These are phyloP conservation scores for Lactarius indigo DNA, from an alignment of 768 basidiomycete genomes.

Conservation along the genomic window DNA sequence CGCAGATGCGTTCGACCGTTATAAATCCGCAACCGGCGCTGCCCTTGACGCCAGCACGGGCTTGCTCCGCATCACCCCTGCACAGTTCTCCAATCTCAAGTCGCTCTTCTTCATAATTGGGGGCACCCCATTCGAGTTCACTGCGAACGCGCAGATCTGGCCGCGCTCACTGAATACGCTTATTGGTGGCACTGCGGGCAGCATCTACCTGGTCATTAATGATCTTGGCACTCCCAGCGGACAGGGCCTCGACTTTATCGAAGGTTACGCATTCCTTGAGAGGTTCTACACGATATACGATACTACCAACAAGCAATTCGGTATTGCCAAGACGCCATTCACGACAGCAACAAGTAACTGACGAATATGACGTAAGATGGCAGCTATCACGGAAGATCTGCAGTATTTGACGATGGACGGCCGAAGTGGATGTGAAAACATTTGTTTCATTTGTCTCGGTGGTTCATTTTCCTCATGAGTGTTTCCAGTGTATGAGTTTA, in stretches of 20 bases:
- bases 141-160: conserved; percentile 35
- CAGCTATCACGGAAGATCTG: neutral
- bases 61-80: neutral
- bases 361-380: neutral
- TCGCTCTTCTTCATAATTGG: conserved; percentile 55
- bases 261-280: conserved; percentile 36
- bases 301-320: conserved; percentile 32
- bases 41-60: conserved; percentile 27
- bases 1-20: conserved; percentile 33
- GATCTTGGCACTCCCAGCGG: conserved; percentile 31
- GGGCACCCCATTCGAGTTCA: conserved; percentile 43
- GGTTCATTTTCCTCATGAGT: neutral
- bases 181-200: conserved; percentile 30
- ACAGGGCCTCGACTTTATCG: conserved; percentile 38
- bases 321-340: conserved; percentile 35
- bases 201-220: conserved; percentile 33
- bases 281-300: conserved; percentile 39
- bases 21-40: conserved; percentile 33
- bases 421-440: neutral
- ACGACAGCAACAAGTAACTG: conserved; percentile 34
- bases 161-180: conserved; percentile 32
- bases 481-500: too few species aligned
- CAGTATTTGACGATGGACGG: neutral
- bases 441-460: neutral
- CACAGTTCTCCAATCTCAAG: conserved; percentile 47